These are phyloP conservation scores for Spatholobus suberectus DNA, from an alignment of 306 rosid species.

Conservation along the genomic window DNA sequence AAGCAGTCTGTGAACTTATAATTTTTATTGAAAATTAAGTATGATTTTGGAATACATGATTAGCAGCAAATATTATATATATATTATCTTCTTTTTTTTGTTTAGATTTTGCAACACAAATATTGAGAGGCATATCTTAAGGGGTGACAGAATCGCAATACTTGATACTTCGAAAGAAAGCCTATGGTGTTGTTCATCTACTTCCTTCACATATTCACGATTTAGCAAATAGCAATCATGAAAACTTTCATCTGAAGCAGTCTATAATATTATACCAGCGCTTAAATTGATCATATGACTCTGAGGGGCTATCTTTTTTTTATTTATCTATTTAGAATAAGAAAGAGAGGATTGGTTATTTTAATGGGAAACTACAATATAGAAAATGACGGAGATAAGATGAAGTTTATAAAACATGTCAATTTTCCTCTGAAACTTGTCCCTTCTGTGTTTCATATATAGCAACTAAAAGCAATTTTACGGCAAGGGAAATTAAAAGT, in stretches of 20 bases:
- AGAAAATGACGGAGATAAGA: background rate
- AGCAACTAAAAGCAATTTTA: background rate
- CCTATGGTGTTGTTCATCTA: conserved; percentile 12
- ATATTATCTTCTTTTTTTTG: background rate
- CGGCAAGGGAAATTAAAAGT: background rate
- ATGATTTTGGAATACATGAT: conserved; percentile 25
- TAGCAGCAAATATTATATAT: background rate
- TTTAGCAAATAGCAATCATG: conserved; percentile 35
- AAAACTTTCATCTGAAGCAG: conserved; percentile 41
- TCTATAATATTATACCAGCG: background rate
- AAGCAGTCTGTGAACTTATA: conserved; percentile 20
- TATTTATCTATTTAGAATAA: background rate
- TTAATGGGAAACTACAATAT: background rate
- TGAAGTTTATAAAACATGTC: background rate
- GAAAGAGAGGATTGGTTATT: background rate
- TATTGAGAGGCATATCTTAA: conserved; percentile 10
- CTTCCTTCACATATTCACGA: conserved; percentile 20
- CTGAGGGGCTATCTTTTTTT: background rate
- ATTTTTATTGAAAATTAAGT: background rate
- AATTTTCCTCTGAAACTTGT: background rate
- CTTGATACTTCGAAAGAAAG: conserved; percentile 40
- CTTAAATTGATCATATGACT: background rate
- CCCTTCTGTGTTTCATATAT: background rate
- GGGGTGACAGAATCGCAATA: background rate
- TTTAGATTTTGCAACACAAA: background rate